Percentiles rank a stretch among this genome's conserved stretches.
Evolutionary conservation across 2,329 filamentous ascomycete species (phyloP).

Genomic region (Aspergillus sp.): DNA sequence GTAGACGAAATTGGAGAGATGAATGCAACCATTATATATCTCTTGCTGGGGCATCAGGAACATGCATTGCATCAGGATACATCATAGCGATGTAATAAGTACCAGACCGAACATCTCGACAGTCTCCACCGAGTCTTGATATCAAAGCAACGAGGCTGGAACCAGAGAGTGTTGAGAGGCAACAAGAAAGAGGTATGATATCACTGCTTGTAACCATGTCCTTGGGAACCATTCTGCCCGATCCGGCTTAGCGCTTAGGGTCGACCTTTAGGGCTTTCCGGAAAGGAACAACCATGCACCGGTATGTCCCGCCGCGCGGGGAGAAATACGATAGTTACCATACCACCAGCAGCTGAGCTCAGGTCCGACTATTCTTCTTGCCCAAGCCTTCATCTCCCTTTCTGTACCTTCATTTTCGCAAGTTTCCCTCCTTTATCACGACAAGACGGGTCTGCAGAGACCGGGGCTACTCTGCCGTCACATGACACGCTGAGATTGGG

Average conservation of each 20-base stretch:
- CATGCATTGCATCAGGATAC: slow-evolving; percentile 31
- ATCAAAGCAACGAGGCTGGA: not conserved
- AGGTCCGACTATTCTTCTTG: no score
- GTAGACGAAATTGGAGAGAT: no score
- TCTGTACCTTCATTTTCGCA: not conserved
- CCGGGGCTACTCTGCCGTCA: not conserved
- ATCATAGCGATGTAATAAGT: slow-evolving; percentile 30
- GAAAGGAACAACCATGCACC: slow-evolving; percentile 19
- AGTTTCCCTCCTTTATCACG: not conserved
- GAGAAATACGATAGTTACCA: slow-evolving; percentile 12
- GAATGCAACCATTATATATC: not conserved
- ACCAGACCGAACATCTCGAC: not conserved
- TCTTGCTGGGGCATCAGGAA: not conserved
- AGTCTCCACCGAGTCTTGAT: not conserved
- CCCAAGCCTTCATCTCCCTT: not conserved
- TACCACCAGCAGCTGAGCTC: slow-evolving; percentile 6
- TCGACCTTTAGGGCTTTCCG: slow-evolving; percentile 28
- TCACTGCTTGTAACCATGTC: not conserved
- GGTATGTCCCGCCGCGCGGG: slow-evolving; percentile 21
- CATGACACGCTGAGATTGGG: slow-evolving; percentile 6
- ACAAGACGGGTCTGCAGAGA: slow-evolving; percentile 3
- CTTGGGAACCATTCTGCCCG: slow-evolving; percentile 11
- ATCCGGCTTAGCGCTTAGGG: slow-evolving; percentile 21
- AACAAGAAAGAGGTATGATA: not conserved
- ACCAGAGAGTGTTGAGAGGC: not conserved